Evolutionary conservation across 31 red algal species (phyloP), one percentile per base, ranked within the genome.

Genomic region (Odonthalia washingtoniensis): DNA sequence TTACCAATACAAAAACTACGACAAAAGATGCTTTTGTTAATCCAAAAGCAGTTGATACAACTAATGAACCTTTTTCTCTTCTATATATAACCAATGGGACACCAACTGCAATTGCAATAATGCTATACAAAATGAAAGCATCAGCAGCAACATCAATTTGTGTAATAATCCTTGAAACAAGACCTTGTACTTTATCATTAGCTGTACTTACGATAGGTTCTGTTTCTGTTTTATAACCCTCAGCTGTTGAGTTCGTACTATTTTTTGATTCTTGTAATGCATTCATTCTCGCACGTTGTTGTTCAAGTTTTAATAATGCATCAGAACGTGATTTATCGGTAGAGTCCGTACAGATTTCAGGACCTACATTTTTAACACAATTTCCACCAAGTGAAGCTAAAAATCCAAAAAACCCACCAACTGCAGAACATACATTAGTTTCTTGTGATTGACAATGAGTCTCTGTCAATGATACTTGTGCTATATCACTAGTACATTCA

Each of bases 61-160:
- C 72, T 9, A 74, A 70, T 14, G 82, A 87, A 5, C 72, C 77
- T 57, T 92, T 92, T 62, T 86, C 82, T 6, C 90, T 53, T 41
- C 80, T 80, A 17, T 78, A 87, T 16, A 86, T 81, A 46, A 92
- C 39, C 5, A 87, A 68, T 41, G 83, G 90, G 18, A 81, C 87
- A 27, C 90, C 90, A 72, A 92, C 42, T 38, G 80, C 39, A 36
- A 92, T 46, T 40, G 83, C 61, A 36, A 92, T 38, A 3, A 87
- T 63, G 34, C 83, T 92, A 33, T 92, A 92, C 3, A 82, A 74
- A 45, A 87, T 92, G 69, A 82, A 87, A 30, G 77, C 60, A 85
- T 87, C 78, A 3, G 90, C 73, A 5, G 90, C 83, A 21, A 92
- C 72, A 46, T 92, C 83, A 38, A 92, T 70, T 57, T 87, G 82